phyloP scores from a whole-genome alignment of 2,329 filamentous ascomycete species.

The Paraphoma sp. region DNA sequence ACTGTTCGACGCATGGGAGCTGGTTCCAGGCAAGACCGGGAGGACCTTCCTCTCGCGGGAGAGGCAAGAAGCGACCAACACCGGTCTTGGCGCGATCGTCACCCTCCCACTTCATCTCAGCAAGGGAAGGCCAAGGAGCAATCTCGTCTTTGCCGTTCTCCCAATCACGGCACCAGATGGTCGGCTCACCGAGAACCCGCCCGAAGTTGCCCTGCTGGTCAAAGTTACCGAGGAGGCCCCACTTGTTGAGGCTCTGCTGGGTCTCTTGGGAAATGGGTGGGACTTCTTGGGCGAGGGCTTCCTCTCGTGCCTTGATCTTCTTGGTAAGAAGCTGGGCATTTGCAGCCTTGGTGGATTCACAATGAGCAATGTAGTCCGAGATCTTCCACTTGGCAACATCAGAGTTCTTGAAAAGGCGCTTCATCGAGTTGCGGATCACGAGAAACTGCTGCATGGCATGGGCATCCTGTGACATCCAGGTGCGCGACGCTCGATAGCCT shows the following conservation, averaged over 20 bases:
- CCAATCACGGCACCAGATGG: slow-evolving; percentile 50
- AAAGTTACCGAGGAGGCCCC: slow-evolving; percentile 28
- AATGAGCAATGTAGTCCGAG: slow-evolving; percentile 40
- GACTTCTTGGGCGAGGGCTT: slow-evolving; percentile 3
- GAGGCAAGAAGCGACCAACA: slow-evolving; percentile 51
- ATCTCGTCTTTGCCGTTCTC: slow-evolving; percentile 42
- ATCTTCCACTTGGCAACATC: slow-evolving; percentile 43
- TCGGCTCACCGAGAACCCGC: slow-evolving; percentile 46
- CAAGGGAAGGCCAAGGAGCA: slow-evolving; percentile 49
- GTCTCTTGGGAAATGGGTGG: slow-evolving; percentile 12
- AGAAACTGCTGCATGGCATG: slow-evolving; percentile 36
- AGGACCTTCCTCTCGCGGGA: slow-evolving; percentile 52
- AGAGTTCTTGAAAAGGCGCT: slow-evolving; percentile 41
- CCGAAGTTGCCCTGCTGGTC: slow-evolving; percentile 29
- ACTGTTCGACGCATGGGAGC: slow-evolving; percentile 45
- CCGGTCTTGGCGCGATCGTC: slow-evolving; percentile 54
- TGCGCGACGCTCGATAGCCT: slow-evolving; percentile 22
- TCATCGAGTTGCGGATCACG: slow-evolving; percentile 43
- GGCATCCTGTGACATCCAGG: slow-evolving; percentile 35
- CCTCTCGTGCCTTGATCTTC: slow-evolving; percentile 20
- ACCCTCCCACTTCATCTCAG: slow-evolving; percentile 57
- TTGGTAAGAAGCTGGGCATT: slow-evolving; percentile 19
- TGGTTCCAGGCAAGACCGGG: slow-evolving; percentile 52
- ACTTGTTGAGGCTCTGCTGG: slow-evolving; percentile 18
- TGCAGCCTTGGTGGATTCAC: slow-evolving; percentile 30